These are phyloP conservation scores for Penicillium ucsense DNA, from an alignment of 495 filamentous ascomycete genomes.

Conservation along the genomic window DNA sequence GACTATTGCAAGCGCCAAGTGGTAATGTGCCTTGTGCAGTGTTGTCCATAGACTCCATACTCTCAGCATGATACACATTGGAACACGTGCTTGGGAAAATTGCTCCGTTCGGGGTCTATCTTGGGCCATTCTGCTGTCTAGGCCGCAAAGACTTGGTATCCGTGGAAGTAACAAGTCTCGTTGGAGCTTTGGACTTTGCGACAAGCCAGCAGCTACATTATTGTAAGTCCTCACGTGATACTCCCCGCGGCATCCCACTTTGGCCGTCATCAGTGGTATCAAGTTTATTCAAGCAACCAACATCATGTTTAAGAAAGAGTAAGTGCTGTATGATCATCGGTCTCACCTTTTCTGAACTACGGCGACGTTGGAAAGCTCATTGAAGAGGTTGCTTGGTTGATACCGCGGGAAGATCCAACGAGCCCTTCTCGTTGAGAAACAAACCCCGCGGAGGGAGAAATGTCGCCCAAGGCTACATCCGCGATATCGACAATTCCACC, in stretches of 20 bases:
- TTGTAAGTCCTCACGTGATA: constrained; percentile 17
- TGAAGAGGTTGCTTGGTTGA: neutral
- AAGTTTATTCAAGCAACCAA: constrained; percentile 9
- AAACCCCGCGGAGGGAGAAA: too few relatives aligned
- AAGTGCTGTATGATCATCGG: constrained; percentile 12
- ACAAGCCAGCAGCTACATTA: neutral
- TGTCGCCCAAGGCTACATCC: neutral
- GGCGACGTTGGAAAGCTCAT: neutral
- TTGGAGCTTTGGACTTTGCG: neutral
- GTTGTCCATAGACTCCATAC: too few relatives aligned
- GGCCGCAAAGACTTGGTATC: too few relatives aligned
- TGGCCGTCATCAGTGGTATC: constrained; percentile 4
- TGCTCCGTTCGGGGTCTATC: too few relatives aligned
- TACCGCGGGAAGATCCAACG: too few relatives aligned
- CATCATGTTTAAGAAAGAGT: constrained; percentile 91
- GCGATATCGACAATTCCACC: neutral
- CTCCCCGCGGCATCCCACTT: constrained; percentile 28
- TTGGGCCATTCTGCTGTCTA: too few relatives aligned
- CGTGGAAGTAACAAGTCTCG: too few relatives aligned
- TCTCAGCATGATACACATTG: too few relatives aligned
- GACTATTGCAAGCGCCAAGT: too few relatives aligned
- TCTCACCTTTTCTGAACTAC: neutral
- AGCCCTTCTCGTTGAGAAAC: too few relatives aligned
- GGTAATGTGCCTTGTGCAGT: too few relatives aligned
- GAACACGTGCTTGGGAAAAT: too few relatives aligned